phyloP scores from a whole-genome alignment of 768 basidiomycete species.

The Agaricus sinodeliciosus region DNA sequence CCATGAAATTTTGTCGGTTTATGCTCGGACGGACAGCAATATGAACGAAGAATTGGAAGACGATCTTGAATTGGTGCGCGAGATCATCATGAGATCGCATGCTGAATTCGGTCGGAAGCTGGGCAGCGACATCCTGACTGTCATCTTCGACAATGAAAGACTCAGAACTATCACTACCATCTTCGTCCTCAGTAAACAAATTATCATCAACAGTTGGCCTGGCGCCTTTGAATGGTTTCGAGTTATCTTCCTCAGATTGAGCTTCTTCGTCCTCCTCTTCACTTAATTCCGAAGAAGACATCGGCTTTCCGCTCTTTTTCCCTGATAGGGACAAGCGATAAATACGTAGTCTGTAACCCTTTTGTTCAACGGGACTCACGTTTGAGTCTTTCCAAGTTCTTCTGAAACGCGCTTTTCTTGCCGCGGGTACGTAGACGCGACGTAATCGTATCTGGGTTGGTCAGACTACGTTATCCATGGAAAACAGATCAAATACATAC shows the following conservation, averaged over 20 bases:
- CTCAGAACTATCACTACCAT: constrained; percentile 26
- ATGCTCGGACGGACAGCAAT: constrained; percentile 54
- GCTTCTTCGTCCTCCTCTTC: constrained; percentile 33
- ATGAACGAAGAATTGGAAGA: constrained; percentile 85
- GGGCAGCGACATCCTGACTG: constrained; percentile 26
- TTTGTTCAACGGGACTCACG: constrained; percentile 31
- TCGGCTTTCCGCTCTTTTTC: constrained; percentile 15
- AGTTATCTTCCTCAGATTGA: constrained; percentile 21
- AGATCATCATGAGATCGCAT: constrained; percentile 74
- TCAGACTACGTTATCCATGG: neutral
- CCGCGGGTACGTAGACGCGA: constrained; percentile 54
- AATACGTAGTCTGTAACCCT: neutral
- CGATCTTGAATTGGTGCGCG: constrained; percentile 75
- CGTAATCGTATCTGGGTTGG: constrained; percentile 50
- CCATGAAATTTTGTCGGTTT: constrained; percentile 50
- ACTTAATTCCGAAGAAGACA: constrained; percentile 8
- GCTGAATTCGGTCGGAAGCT: constrained; percentile 75
- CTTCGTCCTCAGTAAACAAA: constrained; percentile 32
- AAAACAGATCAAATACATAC: constrained; percentile 2
- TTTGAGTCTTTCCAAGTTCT: constrained; percentile 59
- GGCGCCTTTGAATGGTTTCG: constrained; percentile 39
- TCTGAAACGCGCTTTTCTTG: constrained; percentile 55
- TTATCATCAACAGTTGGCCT: constrained; percentile 32
- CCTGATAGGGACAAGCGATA: constrained; percentile 10
- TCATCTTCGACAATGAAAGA: constrained; percentile 68